phyloP scores from a whole-genome alignment of 345 rosid genomes.

The Acer campestre region DNA sequence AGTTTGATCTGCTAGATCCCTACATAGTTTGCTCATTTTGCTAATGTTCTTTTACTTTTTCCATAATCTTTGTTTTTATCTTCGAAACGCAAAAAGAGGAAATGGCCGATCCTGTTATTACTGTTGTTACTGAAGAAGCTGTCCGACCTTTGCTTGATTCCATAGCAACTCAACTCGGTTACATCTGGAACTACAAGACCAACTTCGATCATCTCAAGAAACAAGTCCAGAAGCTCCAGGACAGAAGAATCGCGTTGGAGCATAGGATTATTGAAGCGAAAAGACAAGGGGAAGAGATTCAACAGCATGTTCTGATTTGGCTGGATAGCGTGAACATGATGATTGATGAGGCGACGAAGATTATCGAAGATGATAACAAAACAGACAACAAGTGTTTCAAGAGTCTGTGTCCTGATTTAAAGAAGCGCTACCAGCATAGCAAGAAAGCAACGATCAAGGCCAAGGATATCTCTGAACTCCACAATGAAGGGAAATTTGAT shows the following conservation, averaged over 20 bases:
- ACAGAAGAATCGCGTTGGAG: neutral
- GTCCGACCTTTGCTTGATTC: neutral
- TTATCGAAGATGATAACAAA: neutral
- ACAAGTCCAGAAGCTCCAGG: slow-evolving; percentile 2
- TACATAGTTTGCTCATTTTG: too few species aligned
- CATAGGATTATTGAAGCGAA: neutral
- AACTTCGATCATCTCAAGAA: slow-evolving; percentile 22
- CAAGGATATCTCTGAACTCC: neutral
- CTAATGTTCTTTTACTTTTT: too few species aligned
- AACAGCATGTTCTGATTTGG: slow-evolving; percentile 6
- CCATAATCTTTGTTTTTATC: too few species aligned
- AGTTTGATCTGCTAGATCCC: too few species aligned
- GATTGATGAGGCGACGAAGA: neutral
- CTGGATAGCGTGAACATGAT: neutral
- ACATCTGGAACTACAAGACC: slow-evolving; percentile 10
- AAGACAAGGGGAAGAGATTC: slow-evolving; percentile 5
- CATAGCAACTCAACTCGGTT: slow-evolving; percentile 1
- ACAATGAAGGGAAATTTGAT: neutral
- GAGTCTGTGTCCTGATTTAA: neutral
- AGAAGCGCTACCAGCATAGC: slow-evolving; percentile 13
- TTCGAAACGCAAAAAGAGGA: neutral
- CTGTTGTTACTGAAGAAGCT: neutral
- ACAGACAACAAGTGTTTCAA: neutral
- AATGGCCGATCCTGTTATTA: neutral
- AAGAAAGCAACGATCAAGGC: neutral